Evolutionary conservation across 805 yeast species (phyloP), one percentile per base, ranked within the genome.

Genomic region (Cyberlindnera mississippiensis): DNA sequence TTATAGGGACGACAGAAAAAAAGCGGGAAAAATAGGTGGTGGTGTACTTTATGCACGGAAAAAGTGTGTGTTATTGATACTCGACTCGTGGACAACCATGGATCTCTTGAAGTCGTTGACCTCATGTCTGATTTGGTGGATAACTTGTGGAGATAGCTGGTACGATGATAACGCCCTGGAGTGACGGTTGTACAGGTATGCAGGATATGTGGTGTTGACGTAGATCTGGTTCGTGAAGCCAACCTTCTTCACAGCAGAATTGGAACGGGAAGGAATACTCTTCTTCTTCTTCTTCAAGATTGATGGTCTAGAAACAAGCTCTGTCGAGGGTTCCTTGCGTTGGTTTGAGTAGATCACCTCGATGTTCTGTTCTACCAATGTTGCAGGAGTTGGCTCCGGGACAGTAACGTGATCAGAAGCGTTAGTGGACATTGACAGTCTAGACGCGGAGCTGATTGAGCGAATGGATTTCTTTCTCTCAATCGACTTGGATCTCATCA

Each of bases 71-170:
- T 78, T 74, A 24, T 64, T 60, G 41, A 69, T 72, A 29, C 86
- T 78, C 28, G 67, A 63, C 42, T 75, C 80, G 58, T 85, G 88
- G 28, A 85, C 84, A 29, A 67, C 60, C 95, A 85, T 85, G 42
- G 76, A 82, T 47, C 75, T 71, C 57, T 85, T 85, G 63, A 65
- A 83, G 19, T 68, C 64, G 54, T 85, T 85, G 52, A 85, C 60
- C 56, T 85, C 91, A 30, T 66, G 62, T 58, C 85, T 78, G 50
- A 85, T 78, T 38, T 68, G 70, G 48, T 70, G 71, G 42, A 81
- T 71, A 49, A 72, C 64, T 19, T 60, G 59, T 3, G 80, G 76
- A 42, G 76, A 75, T n/a, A 73, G 62, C 5, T 66, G 61, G 47
- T 41, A 43, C 2, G 44, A 39, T 52, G 45, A 75, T 63, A 56